Evolutionary conservation across 2,329 filamentous ascomycete species (phyloP).

Genomic region (Lasiodiplodia citricola): DNA sequence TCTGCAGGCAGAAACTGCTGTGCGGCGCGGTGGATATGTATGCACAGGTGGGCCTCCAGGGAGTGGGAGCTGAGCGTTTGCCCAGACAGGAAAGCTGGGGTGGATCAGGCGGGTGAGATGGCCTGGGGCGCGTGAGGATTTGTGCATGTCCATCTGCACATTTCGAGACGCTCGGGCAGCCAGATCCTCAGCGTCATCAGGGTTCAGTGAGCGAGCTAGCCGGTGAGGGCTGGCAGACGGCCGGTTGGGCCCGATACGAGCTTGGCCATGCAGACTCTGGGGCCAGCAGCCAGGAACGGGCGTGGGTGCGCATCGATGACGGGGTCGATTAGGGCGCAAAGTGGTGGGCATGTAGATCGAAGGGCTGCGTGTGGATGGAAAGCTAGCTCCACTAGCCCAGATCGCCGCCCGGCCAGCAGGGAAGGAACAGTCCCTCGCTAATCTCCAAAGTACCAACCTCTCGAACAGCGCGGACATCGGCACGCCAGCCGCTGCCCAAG

Average conservation of each 20-base stretch:
- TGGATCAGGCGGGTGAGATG: neutral
- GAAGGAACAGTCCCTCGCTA: constrained; percentile 11
- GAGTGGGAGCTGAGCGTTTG: neutral
- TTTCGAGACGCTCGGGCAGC: constrained; percentile 5
- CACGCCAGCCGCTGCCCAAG: constrained; percentile 4
- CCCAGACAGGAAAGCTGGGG: neutral
- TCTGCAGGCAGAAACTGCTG: neutral
- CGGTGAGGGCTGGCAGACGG: neutral
- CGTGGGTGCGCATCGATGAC: constrained; percentile 14
- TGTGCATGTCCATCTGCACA: constrained; percentile 7
- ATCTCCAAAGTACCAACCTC: neutral
- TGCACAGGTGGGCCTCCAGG: neutral
- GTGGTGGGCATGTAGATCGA: neutral
- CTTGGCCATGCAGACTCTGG: constrained; percentile 8
- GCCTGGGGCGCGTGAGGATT: neutral
- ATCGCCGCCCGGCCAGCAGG: neutral
- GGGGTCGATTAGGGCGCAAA: constrained; percentile 18
- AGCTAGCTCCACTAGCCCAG: neutral
- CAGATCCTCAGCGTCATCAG: constrained; percentile 20
- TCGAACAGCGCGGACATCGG: constrained; percentile 13
- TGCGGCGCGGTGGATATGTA: constrained; percentile 1
- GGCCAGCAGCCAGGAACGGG: constrained; percentile 15
- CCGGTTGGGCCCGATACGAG: constrained; percentile 10
- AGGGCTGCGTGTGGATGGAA: neutral
- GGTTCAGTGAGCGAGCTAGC: constrained; percentile 2